These are phyloP conservation scores for Fraxinus albicans DNA, from an alignment of 305 asterid genomes.

Conservation along the genomic window DNA sequence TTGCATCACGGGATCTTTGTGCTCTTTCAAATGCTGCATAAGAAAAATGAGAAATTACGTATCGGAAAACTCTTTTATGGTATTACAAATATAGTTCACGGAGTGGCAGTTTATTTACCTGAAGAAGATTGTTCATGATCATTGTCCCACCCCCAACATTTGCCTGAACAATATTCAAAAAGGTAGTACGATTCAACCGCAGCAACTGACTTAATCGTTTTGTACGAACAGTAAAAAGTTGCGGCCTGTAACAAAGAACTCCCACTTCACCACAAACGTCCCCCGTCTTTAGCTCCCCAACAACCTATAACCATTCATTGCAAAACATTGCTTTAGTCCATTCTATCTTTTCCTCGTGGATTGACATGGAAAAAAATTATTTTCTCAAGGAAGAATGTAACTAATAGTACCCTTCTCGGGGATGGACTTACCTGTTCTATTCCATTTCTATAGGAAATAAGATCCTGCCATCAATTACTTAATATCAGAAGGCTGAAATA, in stretches of 20 bases:
- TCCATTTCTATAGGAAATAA: constrained; percentile 35
- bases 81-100: background rate
- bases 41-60: background rate
- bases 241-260: constrained; percentile 82
- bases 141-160: constrained; percentile 78
- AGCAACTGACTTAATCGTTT: constrained; percentile 75
- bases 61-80: background rate
- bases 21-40: constrained; percentile 65
- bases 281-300: constrained; percentile 59
- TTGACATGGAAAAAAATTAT: background rate
- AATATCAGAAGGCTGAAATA: constrained; percentile 22
- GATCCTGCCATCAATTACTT: constrained; percentile 46
- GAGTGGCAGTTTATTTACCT: constrained; percentile 37
- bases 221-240: constrained; percentile 63
- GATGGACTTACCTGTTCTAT: constrained; percentile 40
- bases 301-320: constrained; percentile 32
- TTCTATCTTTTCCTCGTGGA: background rate
- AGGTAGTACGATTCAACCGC: constrained; percentile 61
- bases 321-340: constrained; percentile 9
- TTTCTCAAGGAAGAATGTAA: background rate
- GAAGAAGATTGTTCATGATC: constrained; percentile 78
- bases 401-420: background rate
- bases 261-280: constrained; percentile 75
- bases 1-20: constrained; percentile 51
- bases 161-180: constrained; percentile 69